Conservation (phyloP, 139 green algal genomes). For the Asterochloris erici region DNA sequence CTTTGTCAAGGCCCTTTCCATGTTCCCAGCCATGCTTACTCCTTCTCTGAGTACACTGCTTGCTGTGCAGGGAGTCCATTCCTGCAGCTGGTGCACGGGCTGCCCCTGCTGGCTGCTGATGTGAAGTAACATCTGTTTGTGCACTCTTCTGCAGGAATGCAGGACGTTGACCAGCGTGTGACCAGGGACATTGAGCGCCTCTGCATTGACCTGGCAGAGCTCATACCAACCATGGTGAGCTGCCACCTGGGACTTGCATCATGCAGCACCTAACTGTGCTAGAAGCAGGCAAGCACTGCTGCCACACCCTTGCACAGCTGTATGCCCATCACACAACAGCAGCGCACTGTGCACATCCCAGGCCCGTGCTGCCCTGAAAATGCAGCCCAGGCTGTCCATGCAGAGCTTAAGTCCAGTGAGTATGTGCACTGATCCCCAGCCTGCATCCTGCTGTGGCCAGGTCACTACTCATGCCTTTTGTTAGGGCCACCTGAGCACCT, state of each 20-base stretch:
- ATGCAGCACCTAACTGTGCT: neutral
- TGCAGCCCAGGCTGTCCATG: too few relatives aligned
- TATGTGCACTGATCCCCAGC: too few relatives aligned
- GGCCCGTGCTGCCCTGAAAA: too few relatives aligned
- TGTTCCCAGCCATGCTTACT: neutral
- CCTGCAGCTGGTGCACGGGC: neutral
- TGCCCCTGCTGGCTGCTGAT: neutral
- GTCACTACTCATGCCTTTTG: too few relatives aligned
- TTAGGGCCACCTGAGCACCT: too few relatives aligned
- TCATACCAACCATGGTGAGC: constrained; percentile 64
- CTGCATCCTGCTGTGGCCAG: too few relatives aligned
- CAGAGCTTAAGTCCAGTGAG: too few relatives aligned
- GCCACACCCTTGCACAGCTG: too few relatives aligned
- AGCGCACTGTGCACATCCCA: too few relatives aligned
- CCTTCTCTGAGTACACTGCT: neutral
- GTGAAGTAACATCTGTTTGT: neutral
- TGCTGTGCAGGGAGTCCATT: neutral
- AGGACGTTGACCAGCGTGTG: constrained; percentile 59
- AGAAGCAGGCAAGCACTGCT: too few relatives aligned
- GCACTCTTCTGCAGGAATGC: neutral
- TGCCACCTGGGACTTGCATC: neutral
- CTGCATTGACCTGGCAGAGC: constrained; percentile 55
- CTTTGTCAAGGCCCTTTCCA: neutral
- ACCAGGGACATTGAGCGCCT: constrained; percentile 65
- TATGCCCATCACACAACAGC: too few relatives aligned